Evolutionary conservation across 495 filamentous ascomycete species (phyloP).

Genomic region (Haplographium delicatum): DNA sequence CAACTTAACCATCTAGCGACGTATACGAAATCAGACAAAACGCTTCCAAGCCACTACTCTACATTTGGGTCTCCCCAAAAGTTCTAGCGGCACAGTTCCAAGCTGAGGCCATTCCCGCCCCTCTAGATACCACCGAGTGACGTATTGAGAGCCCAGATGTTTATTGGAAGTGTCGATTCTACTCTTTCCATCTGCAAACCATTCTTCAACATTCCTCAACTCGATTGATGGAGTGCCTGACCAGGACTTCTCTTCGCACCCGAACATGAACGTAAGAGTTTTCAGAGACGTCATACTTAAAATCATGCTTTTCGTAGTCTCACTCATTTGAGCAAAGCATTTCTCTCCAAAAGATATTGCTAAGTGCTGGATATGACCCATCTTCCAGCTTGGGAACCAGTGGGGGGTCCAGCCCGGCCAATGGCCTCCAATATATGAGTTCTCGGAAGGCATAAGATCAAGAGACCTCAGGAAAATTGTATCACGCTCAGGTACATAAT

Average conservation of each 20-base stretch:
- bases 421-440: no score
- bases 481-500: not conserved
- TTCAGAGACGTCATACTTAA: not conserved
- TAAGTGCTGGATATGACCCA: not conserved
- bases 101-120: no score
- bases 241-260: conserved; percentile 1
- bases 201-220: conserved; percentile 4
- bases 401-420: not conserved
- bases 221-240: not conserved
- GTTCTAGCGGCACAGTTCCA: no score
- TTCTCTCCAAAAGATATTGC: not conserved
- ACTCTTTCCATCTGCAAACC: conserved; percentile 5
- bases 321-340: not conserved
- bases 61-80: no score
- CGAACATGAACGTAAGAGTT: conserved; percentile 3
- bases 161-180: no score
- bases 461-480: conserved; percentile 7
- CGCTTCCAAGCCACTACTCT: no score
- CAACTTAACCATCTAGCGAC: no score
- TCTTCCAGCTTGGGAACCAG: not conserved
- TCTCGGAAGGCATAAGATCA: no score
- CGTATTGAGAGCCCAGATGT: no score
- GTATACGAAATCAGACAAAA: no score
- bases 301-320: not conserved
- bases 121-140: no score